Conservation (phyloP, 169 alveolate genomes). For the Babesia ovata region DNA sequence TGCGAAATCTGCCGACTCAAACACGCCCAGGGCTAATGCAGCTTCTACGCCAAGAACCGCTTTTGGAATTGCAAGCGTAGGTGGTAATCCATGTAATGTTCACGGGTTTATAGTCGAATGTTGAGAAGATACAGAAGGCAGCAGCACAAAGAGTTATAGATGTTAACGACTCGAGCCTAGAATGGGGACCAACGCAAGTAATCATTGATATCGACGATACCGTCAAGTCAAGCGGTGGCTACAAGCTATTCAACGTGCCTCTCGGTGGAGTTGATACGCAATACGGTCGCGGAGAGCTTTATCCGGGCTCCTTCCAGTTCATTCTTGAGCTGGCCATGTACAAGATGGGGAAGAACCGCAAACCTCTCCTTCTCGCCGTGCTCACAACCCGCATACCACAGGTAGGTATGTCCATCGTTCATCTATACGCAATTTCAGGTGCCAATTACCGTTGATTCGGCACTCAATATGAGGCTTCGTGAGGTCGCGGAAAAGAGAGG, state of each 20-base stretch:
- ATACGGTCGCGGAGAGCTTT: conserved; percentile 77
- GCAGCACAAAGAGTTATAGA: conserved; percentile 30
- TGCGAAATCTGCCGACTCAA: background rate
- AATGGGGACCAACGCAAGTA: conserved; percentile 73
- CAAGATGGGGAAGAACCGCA: conserved; percentile 69
- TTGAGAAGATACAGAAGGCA: background rate
- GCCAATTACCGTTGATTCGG: conserved; percentile 81
- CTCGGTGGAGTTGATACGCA: conserved; percentile 87
- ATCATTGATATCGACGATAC: conserved; percentile 84
- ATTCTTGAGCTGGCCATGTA: conserved; percentile 78
- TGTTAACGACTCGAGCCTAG: conserved; percentile 45
- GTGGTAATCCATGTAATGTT: background rate
- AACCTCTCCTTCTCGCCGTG: conserved; percentile 81
- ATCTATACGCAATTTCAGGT: conserved; percentile 45
- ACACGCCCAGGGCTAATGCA: background rate
- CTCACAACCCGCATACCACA: conserved; percentile 86
- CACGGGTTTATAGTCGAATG: conserved; percentile 6
- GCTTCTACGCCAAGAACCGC: conserved; percentile 6
- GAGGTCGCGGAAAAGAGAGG: conserved; percentile 83
- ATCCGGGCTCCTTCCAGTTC: conserved; percentile 81
- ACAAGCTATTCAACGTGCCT: conserved; percentile 76
- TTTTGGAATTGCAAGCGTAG: conserved; percentile 28
- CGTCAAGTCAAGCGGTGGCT: conserved; percentile 84
- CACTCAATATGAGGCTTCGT: conserved; percentile 72
- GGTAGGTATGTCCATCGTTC: conserved; percentile 9